phyloP scores from a whole-genome alignment of 2,329 filamentous ascomycete species.

The Penicillium freii region DNA sequence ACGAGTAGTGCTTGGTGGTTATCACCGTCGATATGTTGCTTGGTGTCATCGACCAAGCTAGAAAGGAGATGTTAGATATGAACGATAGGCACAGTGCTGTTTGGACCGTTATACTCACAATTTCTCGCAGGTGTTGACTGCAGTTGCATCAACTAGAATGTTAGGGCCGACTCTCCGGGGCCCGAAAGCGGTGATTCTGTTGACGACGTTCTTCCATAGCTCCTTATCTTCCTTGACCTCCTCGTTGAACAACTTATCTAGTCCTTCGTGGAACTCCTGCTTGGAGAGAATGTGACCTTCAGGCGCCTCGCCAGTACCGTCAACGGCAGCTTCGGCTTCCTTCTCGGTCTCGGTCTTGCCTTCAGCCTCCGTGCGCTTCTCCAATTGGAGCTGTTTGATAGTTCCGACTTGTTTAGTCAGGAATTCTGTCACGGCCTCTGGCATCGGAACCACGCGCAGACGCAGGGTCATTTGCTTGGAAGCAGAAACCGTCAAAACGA shows the following conservation, averaged over 20 bases:
- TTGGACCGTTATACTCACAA: conserved; percentile 54
- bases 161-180: conserved; percentile 84
- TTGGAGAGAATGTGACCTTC: conserved; percentile 64
- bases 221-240: conserved; percentile 71
- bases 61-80: background rate
- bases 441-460: conserved; percentile 75
- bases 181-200: conserved; percentile 86
- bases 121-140: conserved; percentile 67
- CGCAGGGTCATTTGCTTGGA: conserved; percentile 83
- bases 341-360: conserved; percentile 40
- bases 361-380: conserved; percentile 57
- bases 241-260: conserved; percentile 64
- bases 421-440: conserved; percentile 76
- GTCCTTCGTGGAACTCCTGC: conserved; percentile 72
- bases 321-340: conserved; percentile 49
- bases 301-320: conserved; percentile 53
- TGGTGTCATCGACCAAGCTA: conserved; percentile 42
- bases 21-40: conserved; percentile 29
- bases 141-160: conserved; percentile 79
- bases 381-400: conserved; percentile 75
- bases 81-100: background rate
- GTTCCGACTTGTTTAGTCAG: conserved; percentile 74
- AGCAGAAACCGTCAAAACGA: conserved; percentile 69
- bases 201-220: conserved; percentile 71
- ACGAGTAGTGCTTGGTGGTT: conserved; percentile 40